phyloP scores from a whole-genome alignment of 306 rosid species.

The Castanea sativa region DNA sequence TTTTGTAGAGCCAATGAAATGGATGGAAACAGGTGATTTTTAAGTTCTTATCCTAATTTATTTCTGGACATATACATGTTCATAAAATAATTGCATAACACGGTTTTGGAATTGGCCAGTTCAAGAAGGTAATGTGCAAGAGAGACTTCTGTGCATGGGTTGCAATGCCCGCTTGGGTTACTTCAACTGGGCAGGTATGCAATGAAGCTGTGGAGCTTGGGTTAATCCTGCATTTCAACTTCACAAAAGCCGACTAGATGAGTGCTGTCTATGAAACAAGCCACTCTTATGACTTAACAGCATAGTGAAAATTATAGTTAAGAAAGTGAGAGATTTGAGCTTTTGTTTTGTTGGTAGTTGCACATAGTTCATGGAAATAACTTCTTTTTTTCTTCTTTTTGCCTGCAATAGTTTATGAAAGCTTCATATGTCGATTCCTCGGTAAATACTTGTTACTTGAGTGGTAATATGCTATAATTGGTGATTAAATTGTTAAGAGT shows the following conservation, averaged over 20 bases:
- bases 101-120: conserved; percentile 40
- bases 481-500: no score
- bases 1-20: conserved; percentile 83
- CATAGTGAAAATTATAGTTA: neutral
- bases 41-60: neutral
- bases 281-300: neutral
- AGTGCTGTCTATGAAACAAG: conserved; percentile 33
- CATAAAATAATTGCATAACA: conserved; percentile 14
- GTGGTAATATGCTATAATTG: no score
- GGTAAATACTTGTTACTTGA: no score
- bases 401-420: neutral
- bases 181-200: conserved; percentile 93
- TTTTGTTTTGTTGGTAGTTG: neutral
- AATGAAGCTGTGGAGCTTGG: conserved; percentile 91
- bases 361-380: neutral
- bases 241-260: conserved; percentile 74
- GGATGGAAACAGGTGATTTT: conserved; percentile 78
- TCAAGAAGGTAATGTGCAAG: conserved; percentile 78
- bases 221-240: conserved; percentile 85
- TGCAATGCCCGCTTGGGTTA: conserved; percentile 82
- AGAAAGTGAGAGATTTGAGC: neutral
- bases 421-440: neutral
- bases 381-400: neutral
- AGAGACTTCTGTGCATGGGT: conserved; percentile 66
- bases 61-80: neutral